Base-by-base conservation (phyloP, 495 filamentous ascomycete species). In the Entonaema liquescens region DNA sequence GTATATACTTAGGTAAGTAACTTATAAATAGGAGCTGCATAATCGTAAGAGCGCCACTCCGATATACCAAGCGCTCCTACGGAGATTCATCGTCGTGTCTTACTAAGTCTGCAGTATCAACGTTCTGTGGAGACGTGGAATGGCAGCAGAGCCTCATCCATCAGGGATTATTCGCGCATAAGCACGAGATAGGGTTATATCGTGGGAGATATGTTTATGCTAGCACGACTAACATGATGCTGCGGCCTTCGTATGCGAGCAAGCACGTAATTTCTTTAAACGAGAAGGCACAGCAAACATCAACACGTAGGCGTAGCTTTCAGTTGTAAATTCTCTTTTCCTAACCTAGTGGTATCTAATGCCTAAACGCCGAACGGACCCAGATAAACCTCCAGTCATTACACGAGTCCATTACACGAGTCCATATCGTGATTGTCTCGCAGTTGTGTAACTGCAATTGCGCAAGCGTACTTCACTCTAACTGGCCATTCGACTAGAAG, bases 301-400 rank as follows among this genome's bases (percentile, higher is more conserved):
- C 1, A 1, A 47, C 42, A 1, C 19, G 3, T 12, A 47, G 17
- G 19, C 11, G 9, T 21, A 47, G 42, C 19, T 13, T 11, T 47
- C 23, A 47, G 42, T 13, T 26, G 49, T 0, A 62, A 52, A 50
- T 19, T 62, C 44, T 33, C 40, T 47, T 31, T 38, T 26, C 36
- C 13, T 35, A 19, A 11, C 36, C 13, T 35, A 19, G 19, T 57
- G 54, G 54, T 57, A 57, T 57, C 54, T 57, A 21, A 57, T 38
- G 33, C 33, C 5, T 26, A 36, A 57, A 57, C 54, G 54, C 31
- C 54, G 28, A 36, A 53, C 25, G 11, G 13, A 28, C 2, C 49
- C 23, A 28, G 25, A 12, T 23, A 2, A 28, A n/a, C 49, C 13
- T 52, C 25, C 15, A 53, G 49, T 53, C 26, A 9, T 29, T 29